Percentiles rank a stretch among this genome's conserved stretches.
These are phyloP conservation scores for Ustilago trichophora DNA, from an alignment of 1,284 basidiomycete genomes.

Conservation along the genomic window DNA sequence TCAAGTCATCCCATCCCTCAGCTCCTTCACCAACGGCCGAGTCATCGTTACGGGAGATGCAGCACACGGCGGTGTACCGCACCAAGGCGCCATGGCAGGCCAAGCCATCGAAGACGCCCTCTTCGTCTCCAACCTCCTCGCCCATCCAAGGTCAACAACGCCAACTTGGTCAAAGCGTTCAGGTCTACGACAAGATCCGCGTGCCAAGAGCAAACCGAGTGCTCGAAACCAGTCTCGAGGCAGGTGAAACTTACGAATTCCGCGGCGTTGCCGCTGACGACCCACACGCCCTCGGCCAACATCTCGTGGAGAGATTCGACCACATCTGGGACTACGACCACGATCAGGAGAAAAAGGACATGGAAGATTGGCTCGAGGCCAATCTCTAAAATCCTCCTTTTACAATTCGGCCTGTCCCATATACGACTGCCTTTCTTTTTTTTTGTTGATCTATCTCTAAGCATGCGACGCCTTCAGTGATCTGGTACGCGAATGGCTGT, in stretches of 20 bases:
- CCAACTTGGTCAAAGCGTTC: conserved; percentile 70
- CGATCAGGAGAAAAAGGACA: conserved; percentile 16
- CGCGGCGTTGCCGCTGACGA: conserved; percentile 23
- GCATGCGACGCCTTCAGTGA: no score
- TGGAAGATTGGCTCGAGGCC: conserved; percentile 21
- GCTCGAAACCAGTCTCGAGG: conserved; percentile 49
- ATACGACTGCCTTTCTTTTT: not conserved
- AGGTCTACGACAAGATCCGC: conserved; percentile 49
- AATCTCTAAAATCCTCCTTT: conserved; percentile 7
- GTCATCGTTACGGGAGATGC: conserved; percentile 74
- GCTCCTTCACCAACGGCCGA: conserved; percentile 69
- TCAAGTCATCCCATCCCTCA: conserved; percentile 70
- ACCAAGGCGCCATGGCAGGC: conserved; percentile 74
- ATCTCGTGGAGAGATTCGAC: conserved; percentile 31
- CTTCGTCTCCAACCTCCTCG: conserved; percentile 70
- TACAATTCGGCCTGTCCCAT: no score
- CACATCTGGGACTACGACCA: conserved; percentile 43
- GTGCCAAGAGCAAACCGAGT: conserved; percentile 56
- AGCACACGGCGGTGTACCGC: conserved; percentile 74
- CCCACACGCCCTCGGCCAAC: conserved; percentile 13
- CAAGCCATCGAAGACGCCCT: conserved; percentile 75
- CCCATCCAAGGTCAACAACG: conserved; percentile 69
- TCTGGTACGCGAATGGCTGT: no score
- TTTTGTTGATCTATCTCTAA: no score
- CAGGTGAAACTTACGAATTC: conserved; percentile 50